A percentile compares a stretch with the other conserved stretches of the same genome.
These are phyloP conservation scores for Metarhizium robertsii DNA, from an alignment of 2,329 filamentous ascomycete genomes.

Conservation along the genomic window DNA sequence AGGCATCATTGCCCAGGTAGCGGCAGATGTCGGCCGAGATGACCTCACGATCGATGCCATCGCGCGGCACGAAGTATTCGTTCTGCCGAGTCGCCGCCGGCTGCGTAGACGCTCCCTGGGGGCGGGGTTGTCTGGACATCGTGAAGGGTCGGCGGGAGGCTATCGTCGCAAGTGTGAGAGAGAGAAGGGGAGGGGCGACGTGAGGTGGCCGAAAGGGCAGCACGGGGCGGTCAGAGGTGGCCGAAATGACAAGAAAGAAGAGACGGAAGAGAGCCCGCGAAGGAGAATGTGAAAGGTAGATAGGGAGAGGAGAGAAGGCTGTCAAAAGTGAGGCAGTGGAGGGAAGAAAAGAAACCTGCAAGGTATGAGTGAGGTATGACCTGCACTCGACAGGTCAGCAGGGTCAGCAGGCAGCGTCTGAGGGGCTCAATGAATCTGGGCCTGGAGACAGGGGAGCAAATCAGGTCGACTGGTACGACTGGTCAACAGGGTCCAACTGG, in stretches of 20 bases:
- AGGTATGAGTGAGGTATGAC: not conserved
- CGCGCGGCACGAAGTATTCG: slow-evolving; percentile 71
- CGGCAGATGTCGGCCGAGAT: slow-evolving; percentile 79
- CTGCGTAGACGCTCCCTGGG: slow-evolving; percentile 23
- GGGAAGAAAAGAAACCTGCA: not conserved
- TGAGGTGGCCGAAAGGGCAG: slow-evolving; percentile 5
- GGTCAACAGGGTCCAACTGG: not conserved
- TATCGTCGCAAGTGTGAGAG: slow-evolving; percentile 1
- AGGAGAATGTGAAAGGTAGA: slow-evolving; percentile 9
- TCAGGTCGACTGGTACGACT: not conserved
- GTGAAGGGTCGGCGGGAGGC: slow-evolving; percentile 8
- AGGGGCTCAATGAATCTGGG: not conserved
- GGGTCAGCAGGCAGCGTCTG: not conserved
- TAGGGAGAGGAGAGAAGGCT: slow-evolving; percentile 16
- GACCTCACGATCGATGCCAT: slow-evolving; percentile 75
- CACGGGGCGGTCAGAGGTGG: slow-evolving; percentile 4
- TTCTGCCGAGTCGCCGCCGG: slow-evolving; percentile 48
- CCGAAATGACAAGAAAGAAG: slow-evolving; percentile 9
- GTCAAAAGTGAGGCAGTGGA: slow-evolving; percentile 9
- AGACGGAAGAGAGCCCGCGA: slow-evolving; percentile 8
- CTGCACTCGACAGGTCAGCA: slow-evolving; percentile 1
- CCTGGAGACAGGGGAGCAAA: not conserved
- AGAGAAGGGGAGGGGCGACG: slow-evolving; percentile 5
- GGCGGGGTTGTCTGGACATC: slow-evolving; percentile 31
- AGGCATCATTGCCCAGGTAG: slow-evolving; percentile 73